Base-by-base conservation (phyloP, 345 rosid genomes). In the Pelargonium nanum region DNA sequence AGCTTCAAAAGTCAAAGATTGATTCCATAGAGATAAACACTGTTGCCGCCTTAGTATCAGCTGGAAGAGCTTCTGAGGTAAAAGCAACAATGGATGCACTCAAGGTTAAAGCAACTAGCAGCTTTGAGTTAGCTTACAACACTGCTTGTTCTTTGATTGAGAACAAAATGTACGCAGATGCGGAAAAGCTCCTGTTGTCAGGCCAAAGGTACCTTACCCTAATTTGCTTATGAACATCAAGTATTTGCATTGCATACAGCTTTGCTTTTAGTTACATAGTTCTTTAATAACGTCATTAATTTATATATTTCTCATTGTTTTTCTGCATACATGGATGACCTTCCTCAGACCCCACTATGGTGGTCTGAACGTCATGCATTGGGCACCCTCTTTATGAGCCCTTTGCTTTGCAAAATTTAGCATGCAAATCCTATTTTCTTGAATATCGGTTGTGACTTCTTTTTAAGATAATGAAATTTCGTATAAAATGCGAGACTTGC, bases 71-170 rank as follows among this genome's bases (percentile, higher is more conserved):
- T 60, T 72, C 91, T 63, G 91, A 87, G 73, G 99, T 93, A 52
- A 80, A 83, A 59, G 72, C 73, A 66, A 68, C 80, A 53, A 66
- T 93, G 75, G 97, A 89, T 32, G 58, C 80, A 28, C 74, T 81
- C 56, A 83, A 70, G 75, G 76, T 83, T 64, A 93, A 84, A 73
- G 81, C 94, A 22, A 78, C 94, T 54, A 77, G 83, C 79, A 80
- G 74, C 69, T 89, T 72, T 75, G 90, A 87, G 77, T 73, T 89
- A 89, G 99, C 97, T 56, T 89, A 73, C 66, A 93, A 89, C 70
- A 73, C 79, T 68, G 94, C 92, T 72, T 93, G 94, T 66, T 81
- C 99, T 59, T 80, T 93, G 76, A 79, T 89, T 66, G 96, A 87
- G 68, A 74, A 65, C 60, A 70, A 77, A 52, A 80, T 80, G 65